Percentiles rank a stretch among this genome's conserved stretches.
phyloP scores from a whole-genome alignment of 371 early-diverging fungal species.

The Umbelopsis sp. region DNA sequence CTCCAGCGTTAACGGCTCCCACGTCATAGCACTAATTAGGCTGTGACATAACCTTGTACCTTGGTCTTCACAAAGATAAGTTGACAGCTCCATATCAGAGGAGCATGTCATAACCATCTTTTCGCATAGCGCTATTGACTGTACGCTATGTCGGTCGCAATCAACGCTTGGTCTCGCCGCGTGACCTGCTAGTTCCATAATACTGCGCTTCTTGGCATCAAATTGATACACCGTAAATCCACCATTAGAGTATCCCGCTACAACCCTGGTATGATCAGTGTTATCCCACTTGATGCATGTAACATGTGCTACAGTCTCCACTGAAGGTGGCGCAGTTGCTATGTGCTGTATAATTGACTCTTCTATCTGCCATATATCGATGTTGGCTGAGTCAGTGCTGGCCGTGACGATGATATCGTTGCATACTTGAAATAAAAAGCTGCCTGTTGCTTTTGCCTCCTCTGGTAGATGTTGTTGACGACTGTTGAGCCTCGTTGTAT shows the following conservation, averaged over 20 bases:
- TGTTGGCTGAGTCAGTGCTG: slow-evolving; percentile 15
- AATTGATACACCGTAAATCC: slow-evolving; percentile 47
- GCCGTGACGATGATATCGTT: slow-evolving; percentile 24
- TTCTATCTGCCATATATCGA: slow-evolving; percentile 27
- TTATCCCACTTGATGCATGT: slow-evolving; percentile 32
- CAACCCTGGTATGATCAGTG: slow-evolving; percentile 24
- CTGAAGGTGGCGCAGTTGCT: slow-evolving; percentile 3
- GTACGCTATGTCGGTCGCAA: slow-evolving; percentile 17
- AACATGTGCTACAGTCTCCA: slow-evolving; percentile 26
- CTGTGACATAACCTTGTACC: slow-evolving; percentile 44
- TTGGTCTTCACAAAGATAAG: slow-evolving; percentile 33
- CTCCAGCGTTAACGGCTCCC: slow-evolving; percentile 19
- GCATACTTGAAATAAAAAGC: slow-evolving; percentile 22
- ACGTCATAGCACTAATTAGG: slow-evolving; percentile 24
- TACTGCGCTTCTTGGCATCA: neutral
- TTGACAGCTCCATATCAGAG: slow-evolving; percentile 31
- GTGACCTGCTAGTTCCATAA: slow-evolving; percentile 23
- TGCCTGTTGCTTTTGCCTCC: neutral
- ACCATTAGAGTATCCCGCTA: slow-evolving; percentile 48
- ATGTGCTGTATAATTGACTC: slow-evolving; percentile 21
- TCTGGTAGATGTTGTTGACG: neutral
- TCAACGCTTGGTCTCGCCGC: slow-evolving; percentile 12
- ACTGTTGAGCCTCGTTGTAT: neutral
- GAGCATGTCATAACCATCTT: slow-evolving; percentile 43
- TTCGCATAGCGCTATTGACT: slow-evolving; percentile 34